Base-by-base conservation (phyloP, 768 basidiomycete species). In the Russula vinacea region DNA sequence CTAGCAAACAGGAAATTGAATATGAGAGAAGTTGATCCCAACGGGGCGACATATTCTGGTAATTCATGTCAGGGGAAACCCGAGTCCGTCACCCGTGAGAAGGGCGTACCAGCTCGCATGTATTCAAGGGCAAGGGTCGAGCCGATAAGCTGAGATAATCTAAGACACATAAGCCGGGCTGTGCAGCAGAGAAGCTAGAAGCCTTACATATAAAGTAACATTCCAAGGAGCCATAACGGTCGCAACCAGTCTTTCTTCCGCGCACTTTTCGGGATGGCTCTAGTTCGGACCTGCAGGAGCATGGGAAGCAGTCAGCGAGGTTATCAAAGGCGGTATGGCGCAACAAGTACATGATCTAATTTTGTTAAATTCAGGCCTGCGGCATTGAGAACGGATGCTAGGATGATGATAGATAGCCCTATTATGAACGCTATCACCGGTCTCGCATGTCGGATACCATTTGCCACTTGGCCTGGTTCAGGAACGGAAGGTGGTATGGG, bases 1-100 rank as follows among this genome's bases (percentile, higher is more conserved):
- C 89, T 85, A 42, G 96, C 96, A 73, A 97, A 96, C 42, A 97
- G 79, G 73, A 97, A 95, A 74, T 98, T 98, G 79, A 98, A 98
- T 61, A 98, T 86, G 66, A 98, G 84, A 14, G 93, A 91, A 13
- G 93, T 90, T 0, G 92, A 93, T 16, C 96, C 95, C 5, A 98
- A 82, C 2, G 95, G 95, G 1, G 96, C 96, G 61, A 98, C 95
- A 74, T 97, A 98, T 84, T 96, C 92, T 85, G 75, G 16, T 17
- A 62, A 61, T 64, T 71, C 8, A 61, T 62, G 66, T 45, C 64
- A 74, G 62, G 57, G 60, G 57, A 53, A 42, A n/a, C 7, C 9
- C 3, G 13, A 16, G 24, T 40, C 26, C 33, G 3, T 64, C 61
- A 54, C 8, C 58, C 1, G 19, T 58, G 42, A 26, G 32, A 51